Conservation (phyloP, 2,329 filamentous ascomycete species). For the Emergomyces orientalis region DNA sequence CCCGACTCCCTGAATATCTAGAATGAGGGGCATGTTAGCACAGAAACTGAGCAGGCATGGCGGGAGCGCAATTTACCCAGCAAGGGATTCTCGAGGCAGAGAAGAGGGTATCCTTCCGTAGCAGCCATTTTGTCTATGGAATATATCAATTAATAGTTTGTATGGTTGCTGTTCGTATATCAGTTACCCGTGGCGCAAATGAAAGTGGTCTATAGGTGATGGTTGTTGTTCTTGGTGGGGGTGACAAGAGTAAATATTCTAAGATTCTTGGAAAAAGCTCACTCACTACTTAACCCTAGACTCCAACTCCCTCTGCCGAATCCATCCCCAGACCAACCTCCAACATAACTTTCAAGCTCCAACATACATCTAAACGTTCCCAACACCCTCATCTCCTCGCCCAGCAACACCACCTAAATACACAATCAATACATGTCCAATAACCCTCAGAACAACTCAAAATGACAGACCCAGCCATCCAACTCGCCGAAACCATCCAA, state of each 20-base stretch:
- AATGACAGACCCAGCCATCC: conserved; percentile 53
- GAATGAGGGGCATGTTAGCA: conserved; percentile 18
- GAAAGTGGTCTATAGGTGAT: too few species aligned
- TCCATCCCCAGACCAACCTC: too few species aligned
- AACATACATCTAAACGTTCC: too few species aligned
- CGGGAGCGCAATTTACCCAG: conserved; percentile 54
- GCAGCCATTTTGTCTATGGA: conserved; percentile 53
- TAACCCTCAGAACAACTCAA: conserved; percentile 9
- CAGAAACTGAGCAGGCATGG: conserved; percentile 7
- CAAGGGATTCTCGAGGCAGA: conserved; percentile 95
- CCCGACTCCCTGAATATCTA: conserved; percentile 82
- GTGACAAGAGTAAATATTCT: background rate
- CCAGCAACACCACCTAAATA: background rate
- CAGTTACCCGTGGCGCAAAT: conserved; percentile 7
- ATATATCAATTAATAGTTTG: background rate
- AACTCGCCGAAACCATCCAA: conserved; percentile 72
- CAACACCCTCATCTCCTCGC: background rate
- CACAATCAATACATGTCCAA: background rate
- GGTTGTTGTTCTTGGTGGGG: background rate
- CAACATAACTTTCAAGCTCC: too few species aligned
- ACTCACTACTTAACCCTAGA: too few species aligned
- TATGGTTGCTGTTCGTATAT: background rate
- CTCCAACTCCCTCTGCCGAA: too few species aligned
- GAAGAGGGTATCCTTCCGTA: conserved; percentile 71
- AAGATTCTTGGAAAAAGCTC: background rate